These are phyloP conservation scores for Bimuria novae-zelandiae DNA, from an alignment of 2,329 filamentous ascomycete genomes.

Conservation along the genomic window DNA sequence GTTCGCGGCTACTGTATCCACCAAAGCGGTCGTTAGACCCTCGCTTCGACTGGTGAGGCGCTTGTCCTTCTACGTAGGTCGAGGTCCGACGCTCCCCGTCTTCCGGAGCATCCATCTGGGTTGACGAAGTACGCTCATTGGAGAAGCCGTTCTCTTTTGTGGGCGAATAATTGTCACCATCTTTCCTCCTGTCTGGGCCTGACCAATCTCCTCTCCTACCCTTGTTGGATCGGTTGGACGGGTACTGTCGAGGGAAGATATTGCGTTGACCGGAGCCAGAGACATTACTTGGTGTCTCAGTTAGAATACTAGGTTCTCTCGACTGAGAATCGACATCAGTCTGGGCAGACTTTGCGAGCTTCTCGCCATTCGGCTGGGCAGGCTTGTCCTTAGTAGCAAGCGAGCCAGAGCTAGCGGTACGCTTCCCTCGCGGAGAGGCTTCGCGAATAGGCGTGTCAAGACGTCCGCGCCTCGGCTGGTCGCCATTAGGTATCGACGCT, in stretches of 20 bases:
- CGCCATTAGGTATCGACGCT: constrained; percentile 31
- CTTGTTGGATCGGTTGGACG: constrained; percentile 34
- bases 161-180: constrained; percentile 34
- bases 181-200: constrained; percentile 37
- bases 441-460: constrained; percentile 33
- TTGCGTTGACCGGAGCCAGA: constrained; percentile 28
- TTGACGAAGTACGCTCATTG: constrained; percentile 36
- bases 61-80: constrained; percentile 34
- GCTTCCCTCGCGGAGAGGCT: constrained; percentile 41
- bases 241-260: constrained; percentile 36
- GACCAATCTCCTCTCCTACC: constrained; percentile 37
- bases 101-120: constrained; percentile 39
- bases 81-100: constrained; percentile 38
- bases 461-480: constrained; percentile 41
- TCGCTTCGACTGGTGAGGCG: constrained; percentile 33
- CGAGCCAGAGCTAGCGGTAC: constrained; percentile 40
- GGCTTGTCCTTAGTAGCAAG: constrained; percentile 33
- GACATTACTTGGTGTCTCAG: constrained; percentile 15
- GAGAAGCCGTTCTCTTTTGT: constrained; percentile 35
- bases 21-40: constrained; percentile 34
- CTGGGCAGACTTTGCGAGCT: constrained; percentile 24
- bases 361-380: constrained; percentile 29
- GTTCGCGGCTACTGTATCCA: constrained; percentile 49
- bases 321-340: constrained; percentile 31
- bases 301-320: constrained; percentile 23